Percentiles rank a stretch among this genome's conserved stretches.
phyloP scores from a whole-genome alignment of 345 rosid genomes.

The Rhodamnia rubescens region DNA sequence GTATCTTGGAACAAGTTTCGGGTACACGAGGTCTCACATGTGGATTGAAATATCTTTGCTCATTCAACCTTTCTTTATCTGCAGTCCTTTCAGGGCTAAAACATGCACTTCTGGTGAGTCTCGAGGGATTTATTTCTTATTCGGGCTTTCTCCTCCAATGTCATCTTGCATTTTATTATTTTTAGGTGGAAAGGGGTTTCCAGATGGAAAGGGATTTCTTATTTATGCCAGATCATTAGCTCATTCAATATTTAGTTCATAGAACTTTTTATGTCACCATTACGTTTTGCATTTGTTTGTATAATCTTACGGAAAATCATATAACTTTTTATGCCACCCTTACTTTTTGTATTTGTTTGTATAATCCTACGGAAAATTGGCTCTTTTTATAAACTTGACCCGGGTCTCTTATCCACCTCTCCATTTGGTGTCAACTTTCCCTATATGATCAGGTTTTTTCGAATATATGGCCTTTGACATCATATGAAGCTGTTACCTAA shows the following conservation, averaged over 20 bases:
- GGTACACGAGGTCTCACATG: constrained; percentile 64
- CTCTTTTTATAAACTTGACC: neutral
- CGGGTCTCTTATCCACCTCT: neutral
- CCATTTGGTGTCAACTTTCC: neutral
- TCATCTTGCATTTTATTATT: neutral
- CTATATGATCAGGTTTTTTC: neutral
- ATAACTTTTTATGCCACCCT: neutral
- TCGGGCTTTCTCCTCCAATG: neutral
- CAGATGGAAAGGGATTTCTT: neutral
- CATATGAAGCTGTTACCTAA: neutral
- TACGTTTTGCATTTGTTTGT: neutral
- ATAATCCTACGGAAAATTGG: neutral
- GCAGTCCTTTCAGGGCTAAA: constrained; percentile 58
- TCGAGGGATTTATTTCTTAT: neutral
- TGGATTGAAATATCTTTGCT: constrained; percentile 87
- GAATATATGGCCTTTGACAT: neutral
- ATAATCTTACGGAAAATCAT: neutral
- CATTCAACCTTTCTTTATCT: constrained; percentile 37
- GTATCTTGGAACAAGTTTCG: constrained; percentile 82
- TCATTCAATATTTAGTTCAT: neutral
- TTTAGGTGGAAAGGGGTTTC: neutral
- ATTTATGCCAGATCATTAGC: neutral
- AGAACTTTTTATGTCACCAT: neutral
- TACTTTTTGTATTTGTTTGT: neutral
- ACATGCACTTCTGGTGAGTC: constrained; percentile 75